A percentile compares a stretch with the other conserved stretches of the same genome.
Conservation (phyloP, 176 grass and related monocot genomes). For the Ampelocalamus luodianensis region DNA sequence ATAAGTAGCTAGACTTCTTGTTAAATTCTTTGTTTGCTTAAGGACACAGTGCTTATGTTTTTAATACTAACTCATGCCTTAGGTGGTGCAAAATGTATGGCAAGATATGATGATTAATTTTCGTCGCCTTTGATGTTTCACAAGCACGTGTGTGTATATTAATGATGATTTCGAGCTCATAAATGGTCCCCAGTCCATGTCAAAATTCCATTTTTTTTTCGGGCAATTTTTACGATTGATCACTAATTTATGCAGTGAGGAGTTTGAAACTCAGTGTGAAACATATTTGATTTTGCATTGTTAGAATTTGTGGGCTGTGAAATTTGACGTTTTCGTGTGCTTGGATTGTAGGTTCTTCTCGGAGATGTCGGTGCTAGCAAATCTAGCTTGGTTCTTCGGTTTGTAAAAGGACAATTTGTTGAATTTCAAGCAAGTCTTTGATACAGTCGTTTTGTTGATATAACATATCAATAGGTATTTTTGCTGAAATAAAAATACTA, state of each 20-base stretch:
- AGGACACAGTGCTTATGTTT: not conserved
- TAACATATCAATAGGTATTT: not conserved
- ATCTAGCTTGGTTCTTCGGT: conserved; percentile 92
- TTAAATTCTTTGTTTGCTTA: conserved; percentile 13
- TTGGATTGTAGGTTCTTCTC: conserved; percentile 71
- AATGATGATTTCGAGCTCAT: conserved; percentile 5
- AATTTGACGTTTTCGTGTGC: not conserved
- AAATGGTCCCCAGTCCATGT: not conserved
- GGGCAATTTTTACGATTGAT: not conserved
- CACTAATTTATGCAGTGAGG: too few species aligned
- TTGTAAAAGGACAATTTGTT: conserved; percentile 93
- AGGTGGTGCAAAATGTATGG: conserved; percentile 1
- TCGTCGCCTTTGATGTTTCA: not conserved
- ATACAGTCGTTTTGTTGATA: not conserved
- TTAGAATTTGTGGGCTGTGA: not conserved
- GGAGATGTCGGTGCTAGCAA: conserved; percentile 94
- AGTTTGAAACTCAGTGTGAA: not conserved
- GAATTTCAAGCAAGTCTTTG: conserved; percentile 72
- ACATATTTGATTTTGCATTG: conserved; percentile 17
- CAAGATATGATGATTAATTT: not conserved
- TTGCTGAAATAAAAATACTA: conserved; percentile 5
- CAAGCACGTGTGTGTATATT: not conserved
- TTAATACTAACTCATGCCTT: not conserved
- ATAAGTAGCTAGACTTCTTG: not conserved
- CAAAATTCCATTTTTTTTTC: not conserved